Percentiles rank a stretch among this genome's conserved stretches.
These are phyloP conservation scores for Pyrenopolyporus hunteri DNA, from an alignment of 495 filamentous ascomycete species.

Conservation along the genomic window DNA sequence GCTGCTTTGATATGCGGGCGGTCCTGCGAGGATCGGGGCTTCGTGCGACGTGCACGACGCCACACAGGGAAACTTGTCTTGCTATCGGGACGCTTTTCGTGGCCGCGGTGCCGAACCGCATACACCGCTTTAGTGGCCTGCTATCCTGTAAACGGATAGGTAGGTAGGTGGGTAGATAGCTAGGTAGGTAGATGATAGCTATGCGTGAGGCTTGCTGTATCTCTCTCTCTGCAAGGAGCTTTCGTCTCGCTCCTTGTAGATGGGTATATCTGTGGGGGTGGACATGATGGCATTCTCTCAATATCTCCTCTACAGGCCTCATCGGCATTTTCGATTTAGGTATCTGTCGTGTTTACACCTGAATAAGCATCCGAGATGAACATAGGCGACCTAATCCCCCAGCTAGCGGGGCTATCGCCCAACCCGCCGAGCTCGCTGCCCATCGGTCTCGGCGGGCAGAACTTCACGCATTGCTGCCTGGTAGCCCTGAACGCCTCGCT, in stretches of 20 bases:
- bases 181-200: neutral
- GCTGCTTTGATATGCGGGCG: conserved; percentile 1
- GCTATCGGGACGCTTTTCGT: neutral
- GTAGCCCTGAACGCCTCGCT: conserved; percentile 38
- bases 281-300: too few relatives aligned
- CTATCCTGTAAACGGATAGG: neutral
- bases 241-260: too few relatives aligned
- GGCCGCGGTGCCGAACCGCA: neutral
- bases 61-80: neutral
- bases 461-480: conserved; percentile 41
- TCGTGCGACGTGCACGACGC: conserved; percentile 10
- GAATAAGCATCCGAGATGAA: conserved; percentile 11
- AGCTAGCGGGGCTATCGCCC: conserved; percentile 33
- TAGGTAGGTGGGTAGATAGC: neutral
- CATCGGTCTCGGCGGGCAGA: conserved; percentile 33
- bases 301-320: neutral
- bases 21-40: neutral
- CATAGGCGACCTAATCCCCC: conserved; percentile 34
- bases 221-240: too few relatives aligned
- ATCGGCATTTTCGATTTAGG: neutral
- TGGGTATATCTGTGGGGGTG: too few relatives aligned
- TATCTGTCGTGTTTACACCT: neutral
- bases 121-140: conserved; percentile 3
- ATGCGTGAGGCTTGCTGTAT: too few relatives aligned
- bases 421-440: conserved; percentile 16